These are phyloP conservation scores for Fusarium secorum DNA, from an alignment of 2,329 filamentous ascomycete species.

Conservation along the genomic window DNA sequence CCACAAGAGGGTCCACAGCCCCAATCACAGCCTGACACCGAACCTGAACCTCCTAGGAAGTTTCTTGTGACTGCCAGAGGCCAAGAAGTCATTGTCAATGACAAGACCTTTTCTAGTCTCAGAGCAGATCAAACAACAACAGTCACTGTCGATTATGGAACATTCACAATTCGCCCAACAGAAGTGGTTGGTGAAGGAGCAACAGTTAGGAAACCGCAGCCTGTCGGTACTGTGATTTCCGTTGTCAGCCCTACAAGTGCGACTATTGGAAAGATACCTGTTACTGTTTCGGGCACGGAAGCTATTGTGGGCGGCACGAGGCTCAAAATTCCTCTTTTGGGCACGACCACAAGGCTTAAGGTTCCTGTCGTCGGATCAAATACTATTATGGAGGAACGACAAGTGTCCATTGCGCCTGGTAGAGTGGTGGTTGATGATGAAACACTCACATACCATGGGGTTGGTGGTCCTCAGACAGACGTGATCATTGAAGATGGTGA, in stretches of 20 bases:
- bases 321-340: conserved; percentile 51
- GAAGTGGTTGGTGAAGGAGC: conserved; percentile 55
- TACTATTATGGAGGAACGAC: conserved; percentile 45
- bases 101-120: conserved; percentile 53
- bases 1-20: not conserved
- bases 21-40: not conserved
- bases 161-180: conserved; percentile 59
- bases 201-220: conserved; percentile 53
- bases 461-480: conserved; percentile 49
- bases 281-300: conserved; percentile 53
- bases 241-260: conserved; percentile 49
- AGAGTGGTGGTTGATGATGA: conserved; percentile 48
- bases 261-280: conserved; percentile 49
- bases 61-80: conserved; percentile 56
- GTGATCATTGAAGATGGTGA: conserved; percentile 59
- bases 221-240: conserved; percentile 42
- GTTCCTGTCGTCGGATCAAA: conserved; percentile 50
- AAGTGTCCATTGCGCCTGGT: conserved; percentile 48
- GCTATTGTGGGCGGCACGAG: conserved; percentile 54
- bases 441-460: conserved; percentile 48
- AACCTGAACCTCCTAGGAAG: conserved; percentile 18
- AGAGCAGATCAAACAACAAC: conserved; percentile 50
- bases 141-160: conserved; percentile 51
- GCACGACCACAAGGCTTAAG: conserved; percentile 49
- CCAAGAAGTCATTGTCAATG: conserved; percentile 57